A percentile compares a stretch with the other conserved stretches of the same genome.
phyloP scores from a whole-genome alignment of 805 yeast species.

The Novakomyces olei region DNA sequence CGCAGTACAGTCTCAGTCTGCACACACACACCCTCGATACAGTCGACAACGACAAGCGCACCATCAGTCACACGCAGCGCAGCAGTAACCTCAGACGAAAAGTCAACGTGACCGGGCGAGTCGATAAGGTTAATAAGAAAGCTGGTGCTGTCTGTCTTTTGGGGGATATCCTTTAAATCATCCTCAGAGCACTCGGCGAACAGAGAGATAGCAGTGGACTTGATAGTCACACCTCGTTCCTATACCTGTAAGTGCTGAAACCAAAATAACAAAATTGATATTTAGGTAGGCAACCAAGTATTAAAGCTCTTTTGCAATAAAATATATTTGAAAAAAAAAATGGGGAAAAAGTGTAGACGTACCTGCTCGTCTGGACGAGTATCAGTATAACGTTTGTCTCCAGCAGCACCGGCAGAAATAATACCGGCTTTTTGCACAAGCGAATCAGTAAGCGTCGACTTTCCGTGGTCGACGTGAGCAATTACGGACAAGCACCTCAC shows the following conservation, averaged over 20 bases:
- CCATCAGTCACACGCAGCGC: conserved; percentile 99
- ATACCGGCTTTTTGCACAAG: conserved; percentile 99
- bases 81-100: conserved; percentile 98
- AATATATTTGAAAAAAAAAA: no score
- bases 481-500: conserved; percentile 99
- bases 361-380: conserved; percentile 99
- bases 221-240: conserved; percentile 99
- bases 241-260: no score
- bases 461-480: conserved; percentile 99
- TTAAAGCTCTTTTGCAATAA: no score
- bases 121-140: conserved; percentile 96
- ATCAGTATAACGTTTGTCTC: conserved; percentile 99
- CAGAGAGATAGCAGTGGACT: conserved; percentile 95
- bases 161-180: conserved; percentile 71
- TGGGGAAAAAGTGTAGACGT: no score
- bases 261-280: no score
- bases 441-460: conserved; percentile 97
- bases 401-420: conserved; percentile 98
- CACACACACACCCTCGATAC: conserved; percentile 99
- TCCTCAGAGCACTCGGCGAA: conserved; percentile 73
- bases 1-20: conserved; percentile 99
- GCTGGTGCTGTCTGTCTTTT: conserved; percentile 75
- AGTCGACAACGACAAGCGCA: conserved; percentile 97
- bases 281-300: no score
- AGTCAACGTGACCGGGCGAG: conserved; percentile 99